Conservation (phyloP, 768 basidiomycete species). For the Termitomyces sp. region DNA sequence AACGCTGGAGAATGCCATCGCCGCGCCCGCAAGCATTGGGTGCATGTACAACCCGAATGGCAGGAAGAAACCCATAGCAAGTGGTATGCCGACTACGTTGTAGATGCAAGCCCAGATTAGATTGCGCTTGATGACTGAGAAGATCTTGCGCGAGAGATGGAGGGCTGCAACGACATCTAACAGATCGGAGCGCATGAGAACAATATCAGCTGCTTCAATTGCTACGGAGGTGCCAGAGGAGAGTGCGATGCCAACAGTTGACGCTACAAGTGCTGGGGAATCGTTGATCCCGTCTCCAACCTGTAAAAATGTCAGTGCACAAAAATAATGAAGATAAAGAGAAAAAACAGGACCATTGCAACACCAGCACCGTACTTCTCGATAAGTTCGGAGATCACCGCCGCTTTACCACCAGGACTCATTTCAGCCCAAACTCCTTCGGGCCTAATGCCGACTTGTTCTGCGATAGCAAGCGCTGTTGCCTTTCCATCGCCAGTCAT, state of each 20-base stretch:
- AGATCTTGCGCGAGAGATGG: constrained; percentile 85
- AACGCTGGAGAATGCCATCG: constrained; percentile 97
- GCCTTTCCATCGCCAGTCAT: constrained; percentile 90
- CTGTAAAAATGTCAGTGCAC: constrained; percentile 35
- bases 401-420: constrained; percentile 94
- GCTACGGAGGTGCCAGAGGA: constrained; percentile 97
- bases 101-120: constrained; percentile 96
- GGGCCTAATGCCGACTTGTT: constrained; percentile 81
- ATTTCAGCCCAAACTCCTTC: constrained; percentile 89
- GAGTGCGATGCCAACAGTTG: constrained; percentile 94
- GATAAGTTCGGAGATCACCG: constrained; percentile 78
- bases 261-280: constrained; percentile 94
- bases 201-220: constrained; percentile 97
- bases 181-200: constrained; percentile 95
- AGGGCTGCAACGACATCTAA: constrained; percentile 97
- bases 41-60: constrained; percentile 92
- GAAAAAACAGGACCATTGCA: constrained; percentile 71
- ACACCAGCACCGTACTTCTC: constrained; percentile 70
- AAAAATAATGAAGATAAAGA: constrained; percentile 3
- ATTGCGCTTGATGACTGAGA: constrained; percentile 88
- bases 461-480: constrained; percentile 87
- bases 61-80: constrained; percentile 96
- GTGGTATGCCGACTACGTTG: constrained; percentile 89
- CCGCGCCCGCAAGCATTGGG: constrained; percentile 98
- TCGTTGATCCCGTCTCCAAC: constrained; percentile 99